phyloP scores from a whole-genome alignment of 805 yeast genomes.

The Metschnikowia lochheadii region DNA sequence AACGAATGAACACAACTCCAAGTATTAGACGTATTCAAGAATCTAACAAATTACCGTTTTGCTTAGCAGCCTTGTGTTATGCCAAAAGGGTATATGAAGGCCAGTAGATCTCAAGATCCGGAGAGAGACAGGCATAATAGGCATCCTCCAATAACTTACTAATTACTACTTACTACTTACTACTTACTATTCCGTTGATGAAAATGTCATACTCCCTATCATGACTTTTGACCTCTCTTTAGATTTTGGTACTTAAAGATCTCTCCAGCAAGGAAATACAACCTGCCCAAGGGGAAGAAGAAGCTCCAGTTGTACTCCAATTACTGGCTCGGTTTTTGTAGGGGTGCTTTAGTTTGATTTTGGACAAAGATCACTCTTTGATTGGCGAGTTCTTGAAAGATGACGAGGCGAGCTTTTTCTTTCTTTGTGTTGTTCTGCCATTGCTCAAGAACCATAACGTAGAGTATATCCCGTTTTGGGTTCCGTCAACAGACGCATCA shows the following conservation, averaged over 20 bases:
- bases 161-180: too few species aligned
- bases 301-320: constrained; percentile 48
- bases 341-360: constrained; percentile 67
- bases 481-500: constrained; percentile 46
- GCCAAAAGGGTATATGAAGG: too few species aligned
- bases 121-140: too few species aligned
- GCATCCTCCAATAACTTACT: too few species aligned
- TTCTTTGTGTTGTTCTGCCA: constrained; percentile 73
- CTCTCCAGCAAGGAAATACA: constrained; percentile 63
- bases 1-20: too few species aligned
- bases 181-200: too few species aligned
- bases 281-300: constrained; percentile 36
- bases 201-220: too few species aligned
- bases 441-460: constrained; percentile 49
- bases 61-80: too few species aligned
- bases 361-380: constrained; percentile 46
- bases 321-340: constrained; percentile 73
- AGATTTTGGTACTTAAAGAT: constrained; percentile 76
- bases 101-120: too few species aligned
- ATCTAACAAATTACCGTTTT: too few species aligned
- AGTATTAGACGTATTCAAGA: too few species aligned
- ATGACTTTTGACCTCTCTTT: constrained; percentile 67
- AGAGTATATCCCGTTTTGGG: constrained; percentile 48
- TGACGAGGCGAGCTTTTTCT: constrained; percentile 63
- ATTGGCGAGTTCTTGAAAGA: constrained; percentile 49